These are phyloP conservation scores for Ganoderma lucidum DNA, from an alignment of 1,284 basidiomycete species.

Conservation along the genomic window DNA sequence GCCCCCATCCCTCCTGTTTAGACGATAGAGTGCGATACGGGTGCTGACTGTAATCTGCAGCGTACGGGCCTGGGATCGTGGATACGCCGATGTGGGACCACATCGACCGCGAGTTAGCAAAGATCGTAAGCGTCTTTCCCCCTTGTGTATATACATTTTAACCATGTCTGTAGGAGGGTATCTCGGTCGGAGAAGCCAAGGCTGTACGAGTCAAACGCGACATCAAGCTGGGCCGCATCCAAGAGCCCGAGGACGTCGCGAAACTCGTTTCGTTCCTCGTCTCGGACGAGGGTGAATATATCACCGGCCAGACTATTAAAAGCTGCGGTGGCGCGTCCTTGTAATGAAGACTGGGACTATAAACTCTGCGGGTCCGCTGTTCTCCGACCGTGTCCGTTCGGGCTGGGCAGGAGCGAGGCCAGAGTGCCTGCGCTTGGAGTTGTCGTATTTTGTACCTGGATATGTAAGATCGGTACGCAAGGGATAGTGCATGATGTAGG, in stretches of 20 bases:
- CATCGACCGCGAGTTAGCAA: slow-evolving; percentile 44
- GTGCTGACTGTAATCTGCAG: slow-evolving; percentile 23
- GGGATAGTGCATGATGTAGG: background rate
- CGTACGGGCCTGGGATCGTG: slow-evolving; percentile 46
- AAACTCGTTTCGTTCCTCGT: slow-evolving; percentile 54
- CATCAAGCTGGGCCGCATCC: slow-evolving; percentile 43
- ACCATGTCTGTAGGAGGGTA: slow-evolving; percentile 34
- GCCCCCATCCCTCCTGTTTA: background rate
- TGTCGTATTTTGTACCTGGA: background rate
- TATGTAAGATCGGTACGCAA: background rate
- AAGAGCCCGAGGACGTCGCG: slow-evolving; percentile 50
- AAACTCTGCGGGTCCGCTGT: background rate
- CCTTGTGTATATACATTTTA: background rate
- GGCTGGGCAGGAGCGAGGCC: slow-evolving; percentile 22
- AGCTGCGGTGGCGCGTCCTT: slow-evolving; percentile 45
- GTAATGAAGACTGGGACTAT: slow-evolving; percentile 14
- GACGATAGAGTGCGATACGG: too few species aligned
- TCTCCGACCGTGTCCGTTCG: background rate
- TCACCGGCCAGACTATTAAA: slow-evolving; percentile 51
- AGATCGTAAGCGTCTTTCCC: slow-evolving; percentile 35
- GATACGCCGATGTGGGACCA: slow-evolving; percentile 49
- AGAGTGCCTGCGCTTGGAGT: slow-evolving; percentile 21
- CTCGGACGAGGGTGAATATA: slow-evolving; percentile 48
- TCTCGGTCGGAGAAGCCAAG: slow-evolving; percentile 42
- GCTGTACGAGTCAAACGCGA: slow-evolving; percentile 42